phyloP scores from a whole-genome alignment of 2,329 filamentous ascomycete genomes.

The Pleurostoma richardsiae region DNA sequence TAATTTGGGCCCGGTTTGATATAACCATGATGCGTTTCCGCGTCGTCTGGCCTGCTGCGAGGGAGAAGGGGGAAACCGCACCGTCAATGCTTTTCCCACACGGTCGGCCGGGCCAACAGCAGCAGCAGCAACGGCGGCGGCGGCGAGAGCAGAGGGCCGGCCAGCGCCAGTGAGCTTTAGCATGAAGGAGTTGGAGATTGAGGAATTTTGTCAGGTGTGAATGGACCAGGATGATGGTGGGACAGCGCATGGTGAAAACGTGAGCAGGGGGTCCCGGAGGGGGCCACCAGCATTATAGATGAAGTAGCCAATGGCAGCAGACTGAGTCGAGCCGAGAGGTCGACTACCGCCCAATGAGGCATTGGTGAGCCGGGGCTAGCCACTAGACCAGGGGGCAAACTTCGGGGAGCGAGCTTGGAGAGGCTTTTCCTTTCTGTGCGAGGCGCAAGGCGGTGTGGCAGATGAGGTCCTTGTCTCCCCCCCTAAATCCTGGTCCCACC shows the following conservation, averaged over 20 bases:
- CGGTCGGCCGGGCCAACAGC: too few species aligned
- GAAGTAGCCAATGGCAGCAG: slow-evolving; percentile 44
- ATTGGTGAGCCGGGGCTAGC: slow-evolving; percentile 41
- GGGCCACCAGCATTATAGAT: slow-evolving; percentile 37
- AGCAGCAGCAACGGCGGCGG: background rate
- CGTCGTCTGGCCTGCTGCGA: too few species aligned
- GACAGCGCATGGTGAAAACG: slow-evolving; percentile 46
- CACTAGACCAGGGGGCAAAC: slow-evolving; percentile 29
- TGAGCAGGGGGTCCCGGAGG: slow-evolving; percentile 34
- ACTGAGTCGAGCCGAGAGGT: slow-evolving; percentile 28
- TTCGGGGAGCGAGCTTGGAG: slow-evolving; percentile 7
- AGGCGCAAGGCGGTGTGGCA: background rate
- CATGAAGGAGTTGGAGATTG: slow-evolving; percentile 19
- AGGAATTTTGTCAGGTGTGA: slow-evolving; percentile 18
- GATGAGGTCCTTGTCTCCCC: background rate
- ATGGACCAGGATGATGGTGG: slow-evolving; percentile 27
- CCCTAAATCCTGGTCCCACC: too few species aligned
- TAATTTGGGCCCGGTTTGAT: slow-evolving; percentile 22
- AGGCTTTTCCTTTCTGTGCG: background rate
- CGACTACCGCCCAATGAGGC: slow-evolving; percentile 46
- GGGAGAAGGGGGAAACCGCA: too few species aligned
- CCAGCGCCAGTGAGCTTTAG: slow-evolving; percentile 17
- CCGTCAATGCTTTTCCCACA: too few species aligned
- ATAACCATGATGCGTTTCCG: slow-evolving; percentile 8
- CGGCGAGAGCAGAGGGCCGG: slow-evolving; percentile 17